phyloP scores from a whole-genome alignment of 345 rosid genomes.

The Tarenaya hassleriana region DNA sequence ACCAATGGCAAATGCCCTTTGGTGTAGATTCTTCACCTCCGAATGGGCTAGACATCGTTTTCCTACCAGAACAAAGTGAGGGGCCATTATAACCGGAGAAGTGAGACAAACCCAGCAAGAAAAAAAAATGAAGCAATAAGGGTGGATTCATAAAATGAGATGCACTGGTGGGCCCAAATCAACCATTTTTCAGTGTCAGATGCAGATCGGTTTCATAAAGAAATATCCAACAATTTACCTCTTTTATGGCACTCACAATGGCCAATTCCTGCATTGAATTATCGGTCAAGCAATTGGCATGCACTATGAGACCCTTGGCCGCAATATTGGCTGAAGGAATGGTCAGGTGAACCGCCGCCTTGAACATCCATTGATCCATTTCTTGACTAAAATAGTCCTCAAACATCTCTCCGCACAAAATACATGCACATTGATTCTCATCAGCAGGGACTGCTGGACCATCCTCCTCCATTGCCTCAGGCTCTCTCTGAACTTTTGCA shows the following conservation, averaged over 20 bases:
- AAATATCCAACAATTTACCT: constrained; percentile 50
- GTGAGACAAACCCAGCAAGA: not conserved
- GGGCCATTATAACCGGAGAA: too few species aligned
- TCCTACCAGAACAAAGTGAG: constrained; percentile 22
- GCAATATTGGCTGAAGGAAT: constrained; percentile 28
- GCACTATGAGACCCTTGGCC: constrained; percentile 53
- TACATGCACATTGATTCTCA: constrained; percentile 76
- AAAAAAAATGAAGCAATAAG: constrained; percentile 7
- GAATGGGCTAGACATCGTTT: constrained; percentile 17
- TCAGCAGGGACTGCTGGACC: constrained; percentile 62
- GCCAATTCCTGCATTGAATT: constrained; percentile 48
- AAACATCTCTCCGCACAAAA: constrained; percentile 84
- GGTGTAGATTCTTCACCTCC: constrained; percentile 15
- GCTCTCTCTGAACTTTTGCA: constrained; percentile 27
- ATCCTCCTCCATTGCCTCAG: constrained; percentile 29
- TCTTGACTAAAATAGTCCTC: constrained; percentile 66
- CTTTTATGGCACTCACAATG: constrained; percentile 37
- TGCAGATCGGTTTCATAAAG: not conserved
- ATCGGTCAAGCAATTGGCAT: constrained; percentile 50
- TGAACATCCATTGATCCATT: constrained; percentile 74
- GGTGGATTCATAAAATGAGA: constrained; percentile 4
- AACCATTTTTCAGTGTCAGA: not conserved
- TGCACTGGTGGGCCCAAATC: not conserved
- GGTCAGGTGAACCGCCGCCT: constrained; percentile 54
- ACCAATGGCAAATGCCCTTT: constrained; percentile 7